Conservation (phyloP, 306 rosid species). For the peach (Prunus persica) region Prunus_persica_NCBIv2 NC_034015.1:21898001-21898500, state of each 20-base stretch:
- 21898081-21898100: constrained; percentile 92
- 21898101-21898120: constrained; percentile 93
- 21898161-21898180: not conserved
- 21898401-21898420: not conserved
- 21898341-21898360: not conserved
- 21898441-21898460: not conserved
- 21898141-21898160: not conserved
- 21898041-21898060: constrained; percentile 86
- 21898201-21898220: constrained; percentile 70
- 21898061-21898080: constrained; percentile 94
- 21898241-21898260: constrained; percentile 92
- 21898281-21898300: constrained; percentile 83
- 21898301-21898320: constrained; percentile 69
- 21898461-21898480: not conserved
- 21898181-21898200: not conserved
- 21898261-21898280: constrained; percentile 83
- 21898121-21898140: constrained; percentile 43
- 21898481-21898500: constrained; percentile 18
- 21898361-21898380: not conserved
- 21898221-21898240: constrained; percentile 92
- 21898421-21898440: not conserved
- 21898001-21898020: not conserved
- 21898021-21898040: constrained; percentile 9
- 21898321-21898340: not conserved
- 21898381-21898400: not conserved